Base-by-base conservation (phyloP, 495 filamentous ascomycete species). In the Daldinia concentrica region DNA sequence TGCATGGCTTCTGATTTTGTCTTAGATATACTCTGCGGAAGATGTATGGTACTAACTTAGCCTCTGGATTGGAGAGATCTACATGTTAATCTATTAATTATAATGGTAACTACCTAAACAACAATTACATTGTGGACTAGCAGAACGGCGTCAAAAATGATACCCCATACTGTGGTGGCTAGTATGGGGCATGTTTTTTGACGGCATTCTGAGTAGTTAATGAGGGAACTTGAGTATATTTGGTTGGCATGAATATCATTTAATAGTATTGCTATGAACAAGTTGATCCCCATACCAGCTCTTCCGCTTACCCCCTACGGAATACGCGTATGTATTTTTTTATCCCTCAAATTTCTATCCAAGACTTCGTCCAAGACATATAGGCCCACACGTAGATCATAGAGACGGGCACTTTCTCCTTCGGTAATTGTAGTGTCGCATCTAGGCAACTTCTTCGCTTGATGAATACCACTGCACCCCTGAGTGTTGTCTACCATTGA, bases 351-450 rank as follows among this genome's bases (percentile, higher is more conserved):
- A 14, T 29, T 54, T 54, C 26, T 17, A 54, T 30, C 43, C 43
- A 48, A 48, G 19, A 48, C 17, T 24, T 19, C 19, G 19, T 48
- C 43, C 43, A 48, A 48, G 43, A 48, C 43, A 30, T 17, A 8
- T 1, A 54, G 27, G 27, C 12, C 50, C 27, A 29, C 50, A 54
- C 26, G 50, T 54, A 54, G 50, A 54, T 54, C 50, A 17, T 9
- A 30, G 50, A 54, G 14, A 54, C 26, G 15, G 50, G 26, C 50
- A 15, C 50, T 6, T 30, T 30, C 50, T 24, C 50, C 12, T 30
- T 30, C 26, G 50, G 50, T 54, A 54, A 54, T 54, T 29, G 27
- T 54, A 29, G 27, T 9, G 50, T 54, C 50, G 50, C 15, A 54
- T 54, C 50, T 54, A 1, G 26, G 22, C 14, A 30, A n/a, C 24